Base-by-base conservation (phyloP, 768 basidiomycete genomes). In the Phlebiopsis flavidoalba region DNA sequence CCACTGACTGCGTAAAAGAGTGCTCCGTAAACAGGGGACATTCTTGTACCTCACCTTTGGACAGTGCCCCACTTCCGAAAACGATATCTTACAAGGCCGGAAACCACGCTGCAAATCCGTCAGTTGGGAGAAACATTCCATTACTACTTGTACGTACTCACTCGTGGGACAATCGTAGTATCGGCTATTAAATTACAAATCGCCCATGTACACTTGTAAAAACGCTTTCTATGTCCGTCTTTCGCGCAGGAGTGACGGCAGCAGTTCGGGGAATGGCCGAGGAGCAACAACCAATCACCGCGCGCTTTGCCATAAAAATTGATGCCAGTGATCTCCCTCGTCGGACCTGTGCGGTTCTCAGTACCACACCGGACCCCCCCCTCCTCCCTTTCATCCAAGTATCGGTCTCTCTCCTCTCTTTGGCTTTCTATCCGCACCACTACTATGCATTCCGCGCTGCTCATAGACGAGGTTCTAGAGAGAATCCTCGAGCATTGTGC, bases 21-120 rank as follows among this genome's bases (percentile, higher is more conserved):
- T 91, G 8, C 80, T 93, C 19, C 80, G 80, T n/a, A 79, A 77
- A 69, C 73, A n/a, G 1, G 88, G 89, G 0, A 63, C 76, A 2
- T 91, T 93, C 72, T 72, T 94, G 50, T 93, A 93, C 70, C 73
- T 94, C 60, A 94, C 92, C 5, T 93, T 94, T 65, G 93, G 92
- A 4, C 93, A 94, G 69, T n/a, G n/a, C 93, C 93, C 0, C 93
- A 95, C 70, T 94, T 95, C 70, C 86, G 93, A 45, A 78, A 79
- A 59, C 84, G 83, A 19, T 92, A 84, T 71, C 74, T 95, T 17
- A 79, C 75, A 3, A 74, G 79, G 53, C 76, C 79, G 15, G 79
- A 75, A 1, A 86, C 89, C 21, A 80, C 70, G 6, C 75, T 94
- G 5, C 84, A 90, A 66, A 79, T 91, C 57, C 80, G 80, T 60